Base-by-base conservation (phyloP, 2,329 filamentous ascomycete genomes). In the Pezizomycotina sp. region DNA sequence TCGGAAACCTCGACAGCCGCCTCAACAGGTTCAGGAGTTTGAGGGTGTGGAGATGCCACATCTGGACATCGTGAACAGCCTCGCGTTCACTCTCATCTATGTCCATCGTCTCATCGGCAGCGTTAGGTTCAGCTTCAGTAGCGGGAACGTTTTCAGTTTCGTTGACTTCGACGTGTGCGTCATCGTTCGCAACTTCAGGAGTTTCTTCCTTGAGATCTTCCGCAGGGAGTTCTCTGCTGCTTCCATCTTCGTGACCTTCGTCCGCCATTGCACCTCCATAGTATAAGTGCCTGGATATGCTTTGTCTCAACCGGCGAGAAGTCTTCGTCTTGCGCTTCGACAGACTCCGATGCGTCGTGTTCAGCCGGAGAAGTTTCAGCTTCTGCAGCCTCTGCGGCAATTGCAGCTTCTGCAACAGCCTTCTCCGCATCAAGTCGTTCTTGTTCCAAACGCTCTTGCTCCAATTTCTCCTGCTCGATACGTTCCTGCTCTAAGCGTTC, bases 401-500 rank as follows among this genome's bases (percentile, higher is more conserved):
- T 27, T 25, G 38, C 36, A 6, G 38, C 37, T 18, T 36, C 37
- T 4, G 25, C 38, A 18, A 18, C 25, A 6, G 14, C 27, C 3
- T 56, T n/a, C 25, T 38, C 42, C 42, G 50, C n/a, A 47, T 48
- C 16, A 31, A 27, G 23, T 40, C 36, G 21, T 14, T 55, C 52
- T 14, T 55, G 41, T 6, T 54, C 49, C 13, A 39, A n/a, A n/a
- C n/a, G 51, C 36, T 55, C 51, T 35, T 55, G 53, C 6, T 48
- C 45, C 7, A 36, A 34, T 16, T 34, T 34, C 23, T 42, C 34
- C 3, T 50, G 50, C 35, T 55, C 53, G 31, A 56, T 53, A 25
- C 55, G 43, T 10, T 55, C 53, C 3, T 6, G 12, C 16, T 13
- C 16, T 13, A 18, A 25, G 6, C 24, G 28, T 29, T 33, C 36